These are phyloP conservation scores for Heimioporus sp. DNA, from an alignment of 768 basidiomycete genomes.

Conservation along the genomic window DNA sequence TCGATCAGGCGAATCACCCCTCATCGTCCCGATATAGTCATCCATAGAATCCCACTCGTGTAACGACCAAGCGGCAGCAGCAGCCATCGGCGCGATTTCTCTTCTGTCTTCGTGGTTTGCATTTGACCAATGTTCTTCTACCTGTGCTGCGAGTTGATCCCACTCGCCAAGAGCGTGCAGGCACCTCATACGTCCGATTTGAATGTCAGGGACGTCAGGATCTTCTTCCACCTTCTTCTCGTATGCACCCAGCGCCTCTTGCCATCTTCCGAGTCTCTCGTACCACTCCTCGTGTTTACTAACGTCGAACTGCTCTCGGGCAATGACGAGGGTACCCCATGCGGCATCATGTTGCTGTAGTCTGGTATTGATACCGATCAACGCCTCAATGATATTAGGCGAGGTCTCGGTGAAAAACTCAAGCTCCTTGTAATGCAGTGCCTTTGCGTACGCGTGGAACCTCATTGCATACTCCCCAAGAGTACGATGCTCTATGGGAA, in stretches of 20 bases:
- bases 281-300: slow-evolving; percentile 98
- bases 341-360: slow-evolving; percentile 97
- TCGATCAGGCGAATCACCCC: slow-evolving; percentile 86
- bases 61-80: slow-evolving; percentile 95
- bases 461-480: slow-evolving; percentile 93
- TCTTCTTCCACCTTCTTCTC: slow-evolving; percentile 77
- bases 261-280: slow-evolving; percentile 94
- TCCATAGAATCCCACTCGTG: slow-evolving; percentile 99
- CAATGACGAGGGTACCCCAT: slow-evolving; percentile 91
- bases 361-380: slow-evolving; percentile 95
- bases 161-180: slow-evolving; percentile 97
- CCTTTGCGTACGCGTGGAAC: slow-evolving; percentile 95
- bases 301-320: slow-evolving; percentile 86
- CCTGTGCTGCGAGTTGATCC: slow-evolving; percentile 84
- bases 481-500: slow-evolving; percentile 91
- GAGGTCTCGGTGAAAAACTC: slow-evolving; percentile 95
- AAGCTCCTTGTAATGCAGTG: slow-evolving; percentile 96
- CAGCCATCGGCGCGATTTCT: slow-evolving; percentile 94
- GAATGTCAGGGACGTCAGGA: slow-evolving; percentile 71
- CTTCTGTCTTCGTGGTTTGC: slow-evolving; percentile 80
- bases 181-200: slow-evolving; percentile 92
- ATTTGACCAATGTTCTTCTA: slow-evolving; percentile 84
- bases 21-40: slow-evolving; percentile 92
- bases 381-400: slow-evolving; percentile 85
- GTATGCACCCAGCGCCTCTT: slow-evolving; percentile 85